phyloP scores from a whole-genome alignment of 208 protist species.

The Entamoeba moshkovskii region DNA sequence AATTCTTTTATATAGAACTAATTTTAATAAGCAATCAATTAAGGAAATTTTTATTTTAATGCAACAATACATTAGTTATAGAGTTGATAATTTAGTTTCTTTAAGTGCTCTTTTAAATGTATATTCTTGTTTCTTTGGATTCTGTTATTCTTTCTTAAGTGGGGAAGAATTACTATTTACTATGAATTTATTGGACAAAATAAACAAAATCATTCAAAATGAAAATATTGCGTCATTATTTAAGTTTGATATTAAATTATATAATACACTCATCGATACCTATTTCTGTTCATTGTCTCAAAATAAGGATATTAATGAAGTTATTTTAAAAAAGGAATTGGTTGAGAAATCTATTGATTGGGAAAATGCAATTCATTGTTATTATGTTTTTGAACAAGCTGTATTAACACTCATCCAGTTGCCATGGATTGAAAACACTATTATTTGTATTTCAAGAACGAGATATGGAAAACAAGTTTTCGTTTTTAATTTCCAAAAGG shows the following conservation, averaged over 20 bases:
- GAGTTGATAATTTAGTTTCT: background rate
- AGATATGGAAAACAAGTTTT: background rate
- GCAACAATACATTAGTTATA: background rate
- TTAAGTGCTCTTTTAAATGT: background rate
- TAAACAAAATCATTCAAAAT: background rate
- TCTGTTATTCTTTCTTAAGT: background rate
- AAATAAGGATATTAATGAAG: background rate
- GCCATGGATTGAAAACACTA: background rate
- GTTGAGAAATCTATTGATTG: background rate
- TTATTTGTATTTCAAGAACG: background rate
- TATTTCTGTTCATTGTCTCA: background rate
- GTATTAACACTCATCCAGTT: background rate
- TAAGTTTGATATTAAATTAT: background rate
- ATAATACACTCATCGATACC: background rate
- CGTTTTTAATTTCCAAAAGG: background rate
- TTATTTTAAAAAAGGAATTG: background rate
- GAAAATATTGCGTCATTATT: background rate
- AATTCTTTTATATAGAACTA: background rate
- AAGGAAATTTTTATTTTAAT: background rate
- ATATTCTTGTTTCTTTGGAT: background rate
- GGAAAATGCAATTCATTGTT: background rate
- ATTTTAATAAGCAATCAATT: background rate
- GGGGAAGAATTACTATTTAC: background rate
- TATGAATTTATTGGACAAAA: background rate
- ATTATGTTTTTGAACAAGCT: background rate